A percentile compares a stretch with the other conserved stretches of the same genome.
Evolutionary conservation across 75 land plant species (phyloP).

Genomic region (Gnetum montanum): DNA sequence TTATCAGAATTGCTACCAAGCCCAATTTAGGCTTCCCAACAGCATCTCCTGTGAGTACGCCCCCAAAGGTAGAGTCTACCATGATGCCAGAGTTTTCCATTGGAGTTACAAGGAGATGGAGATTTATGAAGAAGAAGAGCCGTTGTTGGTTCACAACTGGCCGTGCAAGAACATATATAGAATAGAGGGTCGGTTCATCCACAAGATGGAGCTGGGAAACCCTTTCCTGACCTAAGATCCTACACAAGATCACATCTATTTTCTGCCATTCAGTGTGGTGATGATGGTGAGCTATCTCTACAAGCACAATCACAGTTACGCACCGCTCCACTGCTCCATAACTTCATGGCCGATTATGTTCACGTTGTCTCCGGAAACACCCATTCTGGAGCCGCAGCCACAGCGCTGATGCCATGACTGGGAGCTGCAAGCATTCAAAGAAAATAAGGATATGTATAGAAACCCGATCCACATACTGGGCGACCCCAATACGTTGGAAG

Average conservation of each 20-base stretch:
- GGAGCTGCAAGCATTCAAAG: no score
- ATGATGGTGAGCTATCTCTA: conserved; percentile 65
- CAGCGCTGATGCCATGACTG: conserved; percentile 96
- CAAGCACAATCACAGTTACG: conserved; percentile 18
- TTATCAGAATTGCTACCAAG: no score
- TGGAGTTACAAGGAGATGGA: conserved; percentile 96
- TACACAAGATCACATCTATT: conserved; percentile 25
- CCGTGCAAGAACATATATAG: conserved; percentile 83
- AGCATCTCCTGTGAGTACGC: no score
- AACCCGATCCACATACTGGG: no score
- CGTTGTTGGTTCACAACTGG: conserved; percentile 72
- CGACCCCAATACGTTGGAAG: no score
- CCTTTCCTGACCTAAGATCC: conserved; percentile 29
- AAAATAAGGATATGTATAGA: no score
- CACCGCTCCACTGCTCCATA: conserved; percentile 26
- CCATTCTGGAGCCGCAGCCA: conserved; percentile 69
- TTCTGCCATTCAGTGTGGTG: conserved; percentile 65
- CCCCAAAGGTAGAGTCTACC: no score
- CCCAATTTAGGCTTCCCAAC: no score
- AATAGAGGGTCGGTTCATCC: conserved; percentile 56
- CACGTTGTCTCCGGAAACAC: conserved; percentile 39
- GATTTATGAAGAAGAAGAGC: conserved; percentile 77
- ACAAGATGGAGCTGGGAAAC: conserved; percentile 35
- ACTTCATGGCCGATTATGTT: conserved; percentile 46
- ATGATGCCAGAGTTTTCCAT: no score